phyloP scores from a whole-genome alignment of 176 grass and related monocot genomes.

The Oryza punctata region DNA sequence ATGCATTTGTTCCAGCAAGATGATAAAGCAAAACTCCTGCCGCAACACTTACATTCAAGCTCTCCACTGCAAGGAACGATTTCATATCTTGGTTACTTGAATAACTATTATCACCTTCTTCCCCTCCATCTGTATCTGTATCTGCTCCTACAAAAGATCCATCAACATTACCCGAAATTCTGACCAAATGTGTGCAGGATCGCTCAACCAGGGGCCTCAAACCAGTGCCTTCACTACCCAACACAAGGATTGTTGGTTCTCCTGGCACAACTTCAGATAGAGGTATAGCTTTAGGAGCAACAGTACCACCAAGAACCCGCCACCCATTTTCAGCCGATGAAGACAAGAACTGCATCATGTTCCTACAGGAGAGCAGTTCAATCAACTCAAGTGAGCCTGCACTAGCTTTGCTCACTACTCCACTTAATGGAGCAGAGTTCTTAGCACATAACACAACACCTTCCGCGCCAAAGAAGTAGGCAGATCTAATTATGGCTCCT shows the following conservation, averaged over 20 bases:
- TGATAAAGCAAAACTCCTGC: slow-evolving; percentile 96
- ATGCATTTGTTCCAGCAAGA: slow-evolving; percentile 57
- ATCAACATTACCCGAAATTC: slow-evolving; percentile 65
- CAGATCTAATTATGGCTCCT: slow-evolving; percentile 93
- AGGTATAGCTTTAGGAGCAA: slow-evolving; percentile 73
- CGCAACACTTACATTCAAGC: slow-evolving; percentile 97
- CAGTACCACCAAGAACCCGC: slow-evolving; percentile 85
- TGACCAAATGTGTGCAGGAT: slow-evolving; percentile 86
- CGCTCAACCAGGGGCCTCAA: slow-evolving; percentile 84
- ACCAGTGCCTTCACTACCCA: slow-evolving; percentile 97
- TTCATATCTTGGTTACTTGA: slow-evolving; percentile 52
- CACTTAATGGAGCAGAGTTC: slow-evolving; percentile 94
- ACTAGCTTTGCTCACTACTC: slow-evolving; percentile 96
- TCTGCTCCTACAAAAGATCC: slow-evolving; percentile 42
- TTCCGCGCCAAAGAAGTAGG: slow-evolving; percentile 85
- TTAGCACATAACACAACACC: slow-evolving; percentile 87
- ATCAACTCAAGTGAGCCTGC: slow-evolving; percentile 92
- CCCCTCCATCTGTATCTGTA: slow-evolving; percentile 51
- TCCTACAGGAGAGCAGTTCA: slow-evolving; percentile 85
- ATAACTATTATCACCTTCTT: slow-evolving; percentile 48
- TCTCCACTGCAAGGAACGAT: slow-evolving; percentile 92
- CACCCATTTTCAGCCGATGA: slow-evolving; percentile 88
- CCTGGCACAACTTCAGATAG: slow-evolving; percentile 65
- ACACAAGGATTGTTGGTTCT: slow-evolving; percentile 82
- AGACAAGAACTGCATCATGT: slow-evolving; percentile 99